Evolutionary conservation across 768 basidiomycete species (phyloP).

Genomic region (Hypholoma sublateritium): DNA sequence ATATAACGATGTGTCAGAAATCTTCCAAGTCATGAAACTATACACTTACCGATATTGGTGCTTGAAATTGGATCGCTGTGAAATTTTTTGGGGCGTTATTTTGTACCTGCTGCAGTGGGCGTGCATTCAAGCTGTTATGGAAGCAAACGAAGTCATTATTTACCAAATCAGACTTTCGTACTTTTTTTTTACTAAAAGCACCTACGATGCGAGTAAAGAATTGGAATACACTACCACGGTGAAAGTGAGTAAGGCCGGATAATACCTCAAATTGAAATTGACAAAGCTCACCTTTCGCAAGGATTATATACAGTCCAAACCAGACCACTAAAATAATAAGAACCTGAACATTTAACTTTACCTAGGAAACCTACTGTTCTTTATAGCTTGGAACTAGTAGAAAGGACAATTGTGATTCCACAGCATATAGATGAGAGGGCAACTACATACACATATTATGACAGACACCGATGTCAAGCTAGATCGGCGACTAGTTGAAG

Average conservation of each 20-base stretch:
- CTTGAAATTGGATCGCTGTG: background rate
- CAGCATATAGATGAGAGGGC: background rate
- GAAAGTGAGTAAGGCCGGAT: background rate
- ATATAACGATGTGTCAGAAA: no score
- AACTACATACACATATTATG: slow-evolving; percentile 14
- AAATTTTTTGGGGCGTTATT: background rate
- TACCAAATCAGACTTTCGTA: background rate
- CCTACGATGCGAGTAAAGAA: slow-evolving; percentile 17
- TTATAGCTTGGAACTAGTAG: slow-evolving; percentile 13
- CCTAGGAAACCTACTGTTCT: slow-evolving; percentile 9
- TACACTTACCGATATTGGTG: background rate
- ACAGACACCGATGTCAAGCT: slow-evolving; percentile 15
- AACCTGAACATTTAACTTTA: background rate
- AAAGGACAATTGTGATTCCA: background rate
- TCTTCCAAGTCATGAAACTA: no score
- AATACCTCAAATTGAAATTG: background rate
- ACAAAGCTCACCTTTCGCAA: slow-evolving; percentile 14
- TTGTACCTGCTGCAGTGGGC: background rate
- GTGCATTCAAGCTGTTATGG: background rate
- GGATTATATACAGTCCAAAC: slow-evolving; percentile 17
- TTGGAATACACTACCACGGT: slow-evolving; percentile 14
- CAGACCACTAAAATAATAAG: slow-evolving; percentile 11
- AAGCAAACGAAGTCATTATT: background rate
- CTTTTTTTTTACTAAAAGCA: background rate
- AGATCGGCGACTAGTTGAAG: no score